Evolutionary conservation across 2,329 filamentous ascomycete species (phyloP), one percentile per base, ranked within the genome.

Genomic region (Boeremia lycopersici): DNA sequence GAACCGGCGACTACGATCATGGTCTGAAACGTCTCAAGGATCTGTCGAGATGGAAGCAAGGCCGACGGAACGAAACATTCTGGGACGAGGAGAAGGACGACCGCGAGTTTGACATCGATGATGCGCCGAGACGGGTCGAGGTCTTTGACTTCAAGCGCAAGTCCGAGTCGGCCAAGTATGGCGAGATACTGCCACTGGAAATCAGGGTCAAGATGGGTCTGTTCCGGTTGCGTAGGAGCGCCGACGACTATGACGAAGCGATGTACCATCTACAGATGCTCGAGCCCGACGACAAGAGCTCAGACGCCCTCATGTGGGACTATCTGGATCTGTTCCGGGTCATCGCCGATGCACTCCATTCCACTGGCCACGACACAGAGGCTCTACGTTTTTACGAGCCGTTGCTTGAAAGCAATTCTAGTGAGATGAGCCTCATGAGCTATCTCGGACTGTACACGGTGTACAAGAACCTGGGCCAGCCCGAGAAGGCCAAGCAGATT

Each of bases 301-400:
- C 79, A 73, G 75, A 74, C 68, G 80, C 71, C 47, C 81, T 72
- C 29, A 79, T 91, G 7, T 81, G 81, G 47, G 85, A 90, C 51
- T 91, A 90, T 65, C 85, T 86, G 12, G 89, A 96, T 72, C 82
- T 96, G n/a, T 88, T 93, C 61, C 85, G 88, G 57, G 89, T 96
- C 59, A 82, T 83, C 25, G 87, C 83, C 7, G 82, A 88, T 70
- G 79, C 80, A 8, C 76, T 90, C 7, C 79, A 81, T 36, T 76
- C 81, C 35, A 76, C 74, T 5, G 78, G 77, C 5, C 73, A 82
- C 46, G 78, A 82, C 53, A 71, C 81, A 39, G 80, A 86, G 53
- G 85, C 85, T 2, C 72, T 86, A 4, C 77, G 79, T n/a, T 87
- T 83, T 64, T 87, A 84, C 61, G 76, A 79, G 30, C 81, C 82